A percentile compares a stretch with the other conserved stretches of the same genome.
These are phyloP conservation scores for Alliaria petiolata DNA, from an alignment of 345 rosid genomes.

Conservation along the genomic window DNA sequence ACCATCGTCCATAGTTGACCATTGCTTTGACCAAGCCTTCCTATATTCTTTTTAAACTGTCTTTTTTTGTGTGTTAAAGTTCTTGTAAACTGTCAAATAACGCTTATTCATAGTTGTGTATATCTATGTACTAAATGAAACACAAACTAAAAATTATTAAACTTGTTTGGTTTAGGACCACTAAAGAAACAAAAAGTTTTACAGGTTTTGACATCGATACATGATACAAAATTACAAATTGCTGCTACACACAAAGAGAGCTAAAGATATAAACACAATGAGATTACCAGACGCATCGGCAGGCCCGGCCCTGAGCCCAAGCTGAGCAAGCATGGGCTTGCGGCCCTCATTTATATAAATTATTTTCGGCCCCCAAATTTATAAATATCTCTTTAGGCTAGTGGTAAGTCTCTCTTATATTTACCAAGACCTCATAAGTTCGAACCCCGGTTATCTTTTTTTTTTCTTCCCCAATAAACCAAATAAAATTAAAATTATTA, in stretches of 20 bases:
- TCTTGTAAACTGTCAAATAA: not conserved
- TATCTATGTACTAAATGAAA: not conserved
- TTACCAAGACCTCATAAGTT: too few relatives aligned
- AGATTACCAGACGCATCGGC: conserved; percentile 47
- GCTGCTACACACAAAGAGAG: not conserved
- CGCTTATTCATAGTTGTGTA: not conserved
- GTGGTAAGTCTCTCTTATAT: too few relatives aligned
- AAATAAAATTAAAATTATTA: too few relatives aligned
- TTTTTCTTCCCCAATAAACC: too few relatives aligned
- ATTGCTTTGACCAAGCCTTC: not conserved
- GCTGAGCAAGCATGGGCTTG: too few relatives aligned
- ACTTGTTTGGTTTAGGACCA: not conserved
- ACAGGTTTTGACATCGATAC: not conserved
- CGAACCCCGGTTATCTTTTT: too few relatives aligned
- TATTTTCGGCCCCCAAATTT: too few relatives aligned
- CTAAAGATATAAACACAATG: not conserved
- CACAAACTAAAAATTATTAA: not conserved
- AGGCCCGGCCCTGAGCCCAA: too few relatives aligned
- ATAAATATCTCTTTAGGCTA: too few relatives aligned
- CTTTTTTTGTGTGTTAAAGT: not conserved
- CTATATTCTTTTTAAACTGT: not conserved
- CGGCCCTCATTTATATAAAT: too few relatives aligned
- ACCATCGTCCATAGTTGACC: conserved; percentile 28
- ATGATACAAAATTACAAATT: too few relatives aligned
- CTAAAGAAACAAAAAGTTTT: not conserved